Evolutionary conservation across 306 rosid genomes (phyloP).

Genomic region (Mimosa pudica): DNA sequence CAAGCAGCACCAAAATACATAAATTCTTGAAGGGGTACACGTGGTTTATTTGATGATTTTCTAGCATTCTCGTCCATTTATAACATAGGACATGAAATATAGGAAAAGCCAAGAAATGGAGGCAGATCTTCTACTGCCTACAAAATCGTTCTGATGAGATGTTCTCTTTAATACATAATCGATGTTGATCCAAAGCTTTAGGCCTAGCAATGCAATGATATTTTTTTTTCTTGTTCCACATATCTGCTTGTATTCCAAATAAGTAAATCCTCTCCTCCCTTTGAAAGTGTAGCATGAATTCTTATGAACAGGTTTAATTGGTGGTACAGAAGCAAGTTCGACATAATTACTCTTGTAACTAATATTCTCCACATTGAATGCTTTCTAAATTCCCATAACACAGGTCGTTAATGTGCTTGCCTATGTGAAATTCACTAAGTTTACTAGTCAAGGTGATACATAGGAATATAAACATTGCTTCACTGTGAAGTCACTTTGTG

Average conservation of each 20-base stretch:
- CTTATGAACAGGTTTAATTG: slow-evolving; percentile 7
- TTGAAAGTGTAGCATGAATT: neutral
- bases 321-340: neutral
- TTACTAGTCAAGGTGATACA: neutral
- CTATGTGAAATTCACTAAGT: neutral
- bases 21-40: slow-evolving; percentile 20
- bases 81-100: slow-evolving; percentile 36
- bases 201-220: slow-evolving; percentile 20
- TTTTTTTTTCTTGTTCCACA: neutral
- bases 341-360: slow-evolving; percentile 11
- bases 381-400: slow-evolving; percentile 5
- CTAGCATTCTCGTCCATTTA: slow-evolving; percentile 33
- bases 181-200: slow-evolving; percentile 27
- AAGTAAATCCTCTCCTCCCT: slow-evolving; percentile 10
- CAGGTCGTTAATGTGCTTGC: neutral
- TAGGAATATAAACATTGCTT: too few relatives aligned
- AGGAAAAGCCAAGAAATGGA: slow-evolving; percentile 32
- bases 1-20: slow-evolving; percentile 34
- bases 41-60: slow-evolving; percentile 37
- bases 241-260: slow-evolving; percentile 19
- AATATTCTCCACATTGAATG: neutral
- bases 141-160: neutral
- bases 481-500: too few relatives aligned
- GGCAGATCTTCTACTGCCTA: slow-evolving; percentile 24
- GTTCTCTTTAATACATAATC: slow-evolving; percentile 36